Conservation (phyloP, 495 filamentous ascomycete genomes). For the Tetracladium marchalianum region DNA sequence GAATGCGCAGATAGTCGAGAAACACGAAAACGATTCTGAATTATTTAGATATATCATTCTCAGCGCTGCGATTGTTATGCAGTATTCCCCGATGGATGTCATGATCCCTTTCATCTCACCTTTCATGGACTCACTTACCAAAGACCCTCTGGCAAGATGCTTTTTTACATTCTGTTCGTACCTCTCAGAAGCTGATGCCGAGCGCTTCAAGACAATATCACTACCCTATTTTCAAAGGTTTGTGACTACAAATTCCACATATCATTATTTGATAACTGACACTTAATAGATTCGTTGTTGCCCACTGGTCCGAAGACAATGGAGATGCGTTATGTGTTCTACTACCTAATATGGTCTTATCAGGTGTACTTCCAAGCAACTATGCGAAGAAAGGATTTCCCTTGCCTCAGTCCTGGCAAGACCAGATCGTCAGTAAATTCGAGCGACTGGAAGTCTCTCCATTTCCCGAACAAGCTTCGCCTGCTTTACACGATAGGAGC, state of each 20-base stretch:
- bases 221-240: conserved; percentile 74
- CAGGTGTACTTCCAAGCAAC: conserved; percentile 32
- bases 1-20: conserved; percentile 20
- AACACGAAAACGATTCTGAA: conserved; percentile 31
- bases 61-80: conserved; percentile 58
- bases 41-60: conserved; percentile 47
- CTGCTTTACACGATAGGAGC: conserved; percentile 15
- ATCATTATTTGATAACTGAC: not conserved
- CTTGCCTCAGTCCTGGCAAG: conserved; percentile 59
- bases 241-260: conserved; percentile 1
- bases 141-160: conserved; percentile 48
- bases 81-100: conserved; percentile 69
- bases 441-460: conserved; percentile 43
- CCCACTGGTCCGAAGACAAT: conserved; percentile 57
- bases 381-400: conserved; percentile 45
- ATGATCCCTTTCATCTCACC: conserved; percentile 56
- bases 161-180: conserved; percentile 82
- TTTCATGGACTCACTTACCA: conserved; percentile 53
- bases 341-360: conserved; percentile 54
- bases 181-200: conserved; percentile 58
- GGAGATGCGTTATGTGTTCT: conserved; percentile 60
- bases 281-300: conserved; percentile 50
- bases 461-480: conserved; percentile 40
- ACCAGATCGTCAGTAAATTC: conserved; percentile 55
- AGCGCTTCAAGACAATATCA: conserved; percentile 68